These are phyloP conservation scores for Alternaria longipes DNA, from an alignment of 2,329 filamentous ascomycete genomes.

Conservation along the genomic window DNA sequence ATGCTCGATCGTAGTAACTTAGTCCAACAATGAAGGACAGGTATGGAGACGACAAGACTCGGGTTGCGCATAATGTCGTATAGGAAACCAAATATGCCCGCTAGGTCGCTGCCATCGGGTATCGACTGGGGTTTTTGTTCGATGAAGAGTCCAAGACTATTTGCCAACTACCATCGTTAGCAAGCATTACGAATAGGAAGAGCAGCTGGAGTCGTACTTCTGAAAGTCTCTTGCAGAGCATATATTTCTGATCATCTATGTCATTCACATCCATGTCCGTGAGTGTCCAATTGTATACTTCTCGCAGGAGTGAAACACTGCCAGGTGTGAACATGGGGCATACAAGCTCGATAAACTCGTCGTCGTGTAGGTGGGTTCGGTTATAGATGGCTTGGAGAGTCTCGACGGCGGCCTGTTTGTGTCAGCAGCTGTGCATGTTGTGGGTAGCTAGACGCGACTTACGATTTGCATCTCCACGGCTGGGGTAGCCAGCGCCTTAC, in stretches of 20 bases:
- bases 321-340: conserved; percentile 80
- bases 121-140: conserved; percentile 77
- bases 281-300: conserved; percentile 80
- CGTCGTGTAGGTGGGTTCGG: conserved; percentile 74
- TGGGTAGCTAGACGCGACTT: conserved; percentile 9
- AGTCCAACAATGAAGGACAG: conserved; percentile 89
- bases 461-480: conserved; percentile 49
- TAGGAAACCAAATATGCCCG: conserved; percentile 80
- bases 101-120: conserved; percentile 71
- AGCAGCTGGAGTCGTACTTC: conserved; percentile 67
- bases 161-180: conserved; percentile 71
- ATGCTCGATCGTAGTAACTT: conserved; percentile 76
- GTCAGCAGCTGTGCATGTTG: conserved; percentile 25
- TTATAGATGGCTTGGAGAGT: conserved; percentile 84
- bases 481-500: conserved; percentile 51
- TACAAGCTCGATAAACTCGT: conserved; percentile 80
- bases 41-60: conserved; percentile 92
- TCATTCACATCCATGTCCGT: conserved; percentile 82
- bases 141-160: conserved; percentile 83
- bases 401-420: conserved; percentile 69
- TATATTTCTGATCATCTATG: conserved; percentile 90
- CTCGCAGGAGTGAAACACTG: conserved; percentile 74
- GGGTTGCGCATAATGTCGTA: conserved; percentile 81
- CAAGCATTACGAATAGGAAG: conserved; percentile 14
- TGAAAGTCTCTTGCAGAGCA: conserved; percentile 90